A percentile compares a stretch with the other conserved stretches of the same genome.
Evolutionary conservation across 2,329 filamentous ascomycete genomes (phyloP).

Genomic region (Cordyceps cicadae): DNA sequence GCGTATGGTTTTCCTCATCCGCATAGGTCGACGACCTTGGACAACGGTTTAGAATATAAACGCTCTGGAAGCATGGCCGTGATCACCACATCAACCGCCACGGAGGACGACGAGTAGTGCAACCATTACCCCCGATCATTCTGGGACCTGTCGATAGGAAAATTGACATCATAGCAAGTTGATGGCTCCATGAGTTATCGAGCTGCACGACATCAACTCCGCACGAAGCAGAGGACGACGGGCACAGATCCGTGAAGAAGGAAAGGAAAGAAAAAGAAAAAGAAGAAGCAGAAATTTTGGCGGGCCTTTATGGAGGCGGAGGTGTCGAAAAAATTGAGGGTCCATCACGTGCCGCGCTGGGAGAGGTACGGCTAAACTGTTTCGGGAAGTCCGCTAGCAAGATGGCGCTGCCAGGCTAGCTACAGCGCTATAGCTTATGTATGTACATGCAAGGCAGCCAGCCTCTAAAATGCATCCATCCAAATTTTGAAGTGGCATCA

Average conservation of each 20-base stretch:
- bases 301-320: conserved; percentile 17
- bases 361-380: conserved; percentile 13
- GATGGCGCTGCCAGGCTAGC: neutral
- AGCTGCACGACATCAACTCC: conserved; percentile 78
- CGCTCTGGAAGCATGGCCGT: conserved; percentile 47
- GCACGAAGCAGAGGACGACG: conserved; percentile 58
- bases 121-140: conserved; percentile 55
- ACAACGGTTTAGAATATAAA: conserved; percentile 83
- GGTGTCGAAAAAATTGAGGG: neutral
- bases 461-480: neutral
- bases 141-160: conserved; percentile 95
- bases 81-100: conserved; percentile 51
- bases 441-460: conserved; percentile 9
- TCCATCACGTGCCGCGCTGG: conserved; percentile 13
- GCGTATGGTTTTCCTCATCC: conserved; percentile 81
- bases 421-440: neutral
- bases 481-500: neutral
- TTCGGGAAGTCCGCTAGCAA: neutral
- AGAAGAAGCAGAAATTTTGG: conserved; percentile 27
- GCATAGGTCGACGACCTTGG: conserved; percentile 85
- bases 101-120: conserved; percentile 57
- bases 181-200: conserved; percentile 80
- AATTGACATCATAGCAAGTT: conserved; percentile 66
- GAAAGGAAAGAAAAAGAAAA: conserved; percentile 28
- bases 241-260: conserved; percentile 71